A percentile compares a stretch with the other conserved stretches of the same genome.
phyloP scores from a whole-genome alignment of 306 rosid genomes.

The Fragaria vesca region DNA sequence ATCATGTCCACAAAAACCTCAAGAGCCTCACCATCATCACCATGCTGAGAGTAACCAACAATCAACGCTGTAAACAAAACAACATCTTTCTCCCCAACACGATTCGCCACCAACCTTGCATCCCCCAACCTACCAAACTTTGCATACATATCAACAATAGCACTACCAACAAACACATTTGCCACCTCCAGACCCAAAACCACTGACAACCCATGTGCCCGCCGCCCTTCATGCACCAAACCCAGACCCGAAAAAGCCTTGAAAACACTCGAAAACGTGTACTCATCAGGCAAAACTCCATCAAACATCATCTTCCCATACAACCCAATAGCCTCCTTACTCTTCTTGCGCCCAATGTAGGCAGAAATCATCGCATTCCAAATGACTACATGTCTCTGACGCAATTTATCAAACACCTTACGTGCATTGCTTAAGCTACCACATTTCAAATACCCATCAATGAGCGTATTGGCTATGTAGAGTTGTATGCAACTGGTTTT shows the following conservation, averaged over 20 bases:
- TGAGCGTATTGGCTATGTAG: conserved; percentile 46
- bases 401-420: conserved; percentile 57
- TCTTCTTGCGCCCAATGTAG: conserved; percentile 35
- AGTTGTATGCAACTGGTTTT: conserved; percentile 36
- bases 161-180: conserved; percentile 57
- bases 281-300: conserved; percentile 60
- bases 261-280: conserved; percentile 54
- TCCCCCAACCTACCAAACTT: conserved; percentile 56
- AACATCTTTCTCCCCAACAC: conserved; percentile 65
- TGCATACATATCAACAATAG: conserved; percentile 62
- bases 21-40: conserved; percentile 49
- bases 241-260: conserved; percentile 58
- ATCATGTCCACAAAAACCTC: conserved; percentile 48
- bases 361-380: conserved; percentile 64
- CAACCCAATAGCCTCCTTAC: conserved; percentile 46
- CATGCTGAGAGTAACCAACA: conserved; percentile 59
- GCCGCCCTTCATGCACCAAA: conserved; percentile 33
- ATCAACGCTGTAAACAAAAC: conserved; percentile 64
- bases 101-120: conserved; percentile 45
- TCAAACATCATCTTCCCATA: conserved; percentile 47
- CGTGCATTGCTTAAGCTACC: conserved; percentile 47
- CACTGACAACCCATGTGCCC: conserved; percentile 65
- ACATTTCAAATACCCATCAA: conserved; percentile 51
- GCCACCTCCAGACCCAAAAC: conserved; percentile 61
- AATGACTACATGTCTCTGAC: conserved; percentile 42